phyloP scores from a whole-genome alignment of 345 rosid species.

The Hibiscus tridactylites region DNA sequence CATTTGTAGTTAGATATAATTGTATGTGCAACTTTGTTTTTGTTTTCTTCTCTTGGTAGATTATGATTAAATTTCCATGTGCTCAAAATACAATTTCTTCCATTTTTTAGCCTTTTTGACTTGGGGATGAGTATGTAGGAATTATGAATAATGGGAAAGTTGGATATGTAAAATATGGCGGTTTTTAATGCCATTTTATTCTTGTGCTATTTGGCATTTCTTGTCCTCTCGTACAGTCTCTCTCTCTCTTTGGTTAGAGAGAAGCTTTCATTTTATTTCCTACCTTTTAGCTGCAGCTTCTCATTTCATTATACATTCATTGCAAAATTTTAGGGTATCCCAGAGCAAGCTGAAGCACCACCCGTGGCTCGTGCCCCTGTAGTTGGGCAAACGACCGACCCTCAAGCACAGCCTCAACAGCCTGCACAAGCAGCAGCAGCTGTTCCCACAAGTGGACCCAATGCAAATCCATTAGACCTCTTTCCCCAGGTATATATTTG shows the following conservation, averaged over 20 bases:
- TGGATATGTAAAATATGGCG: background rate
- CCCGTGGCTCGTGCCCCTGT: conserved; percentile 37
- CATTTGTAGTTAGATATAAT: conserved; percentile 21
- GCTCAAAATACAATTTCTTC: too few relatives aligned
- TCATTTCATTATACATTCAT: background rate
- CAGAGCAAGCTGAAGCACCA: conserved; percentile 52
- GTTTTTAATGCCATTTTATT: background rate
- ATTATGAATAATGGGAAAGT: too few relatives aligned
- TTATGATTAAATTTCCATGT: too few relatives aligned
- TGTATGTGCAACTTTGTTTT: too few relatives aligned
- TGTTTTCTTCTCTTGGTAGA: too few relatives aligned
- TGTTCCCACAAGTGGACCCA: conserved; percentile 56
- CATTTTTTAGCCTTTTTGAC: too few relatives aligned
- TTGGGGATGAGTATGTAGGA: too few relatives aligned
- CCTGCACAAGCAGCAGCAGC: conserved; percentile 48
- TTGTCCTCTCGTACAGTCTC: background rate
- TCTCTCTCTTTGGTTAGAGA: background rate
- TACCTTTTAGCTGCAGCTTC: background rate
- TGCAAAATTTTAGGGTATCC: conserved; percentile 48
- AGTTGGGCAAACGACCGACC: conserved; percentile 42
- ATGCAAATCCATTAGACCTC: conserved; percentile 81
- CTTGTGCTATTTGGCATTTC: background rate
- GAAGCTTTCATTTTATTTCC: background rate
- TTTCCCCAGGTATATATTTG: conserved; percentile 66
- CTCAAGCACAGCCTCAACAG: conserved; percentile 35